Conservation (phyloP, 495 filamentous ascomycete species). For the Staphylotrichum tortipilum region DNA sequence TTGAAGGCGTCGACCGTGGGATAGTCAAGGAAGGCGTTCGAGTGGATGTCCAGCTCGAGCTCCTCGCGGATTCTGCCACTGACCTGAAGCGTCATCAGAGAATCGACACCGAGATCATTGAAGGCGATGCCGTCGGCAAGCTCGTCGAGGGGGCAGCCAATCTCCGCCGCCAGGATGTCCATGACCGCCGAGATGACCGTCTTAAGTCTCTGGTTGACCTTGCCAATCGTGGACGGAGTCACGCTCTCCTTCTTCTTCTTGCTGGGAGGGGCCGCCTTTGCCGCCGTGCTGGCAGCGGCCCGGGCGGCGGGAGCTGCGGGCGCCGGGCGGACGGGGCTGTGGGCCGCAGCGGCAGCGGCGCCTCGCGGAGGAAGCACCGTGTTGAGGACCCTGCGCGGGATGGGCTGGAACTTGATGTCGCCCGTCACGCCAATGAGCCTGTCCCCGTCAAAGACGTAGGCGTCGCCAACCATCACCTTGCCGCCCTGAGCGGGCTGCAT, state of each 20-base stretch:
- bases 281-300: constrained; percentile 29
- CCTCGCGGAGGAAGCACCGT: constrained; percentile 54
- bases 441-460: constrained; percentile 58
- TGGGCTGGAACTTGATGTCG: constrained; percentile 54
- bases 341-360: constrained; percentile 21
- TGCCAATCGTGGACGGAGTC: constrained; percentile 33
- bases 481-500: constrained; percentile 51
- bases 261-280: constrained; percentile 29
- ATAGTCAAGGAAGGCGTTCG: constrained; percentile 44
- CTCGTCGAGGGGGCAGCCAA: constrained; percentile 54
- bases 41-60: constrained; percentile 47
- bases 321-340: constrained; percentile 22
- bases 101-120: constrained; percentile 52
- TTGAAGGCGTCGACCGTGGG: constrained; percentile 54
- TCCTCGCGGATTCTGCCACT: constrained; percentile 48
- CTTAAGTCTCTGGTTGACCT: constrained; percentile 36
- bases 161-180: constrained; percentile 57
- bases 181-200: constrained; percentile 42
- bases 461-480: constrained; percentile 49
- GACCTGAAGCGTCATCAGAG: constrained; percentile 49
- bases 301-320: constrained; percentile 18
- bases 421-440: constrained; percentile 47
- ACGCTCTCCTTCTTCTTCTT: constrained; percentile 38
- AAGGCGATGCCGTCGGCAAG: constrained; percentile 48
- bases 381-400: constrained; percentile 60